Evolutionary conservation across 2,329 filamentous ascomycete species (phyloP).

Genomic region (Nigrospora oryzae): DNA sequence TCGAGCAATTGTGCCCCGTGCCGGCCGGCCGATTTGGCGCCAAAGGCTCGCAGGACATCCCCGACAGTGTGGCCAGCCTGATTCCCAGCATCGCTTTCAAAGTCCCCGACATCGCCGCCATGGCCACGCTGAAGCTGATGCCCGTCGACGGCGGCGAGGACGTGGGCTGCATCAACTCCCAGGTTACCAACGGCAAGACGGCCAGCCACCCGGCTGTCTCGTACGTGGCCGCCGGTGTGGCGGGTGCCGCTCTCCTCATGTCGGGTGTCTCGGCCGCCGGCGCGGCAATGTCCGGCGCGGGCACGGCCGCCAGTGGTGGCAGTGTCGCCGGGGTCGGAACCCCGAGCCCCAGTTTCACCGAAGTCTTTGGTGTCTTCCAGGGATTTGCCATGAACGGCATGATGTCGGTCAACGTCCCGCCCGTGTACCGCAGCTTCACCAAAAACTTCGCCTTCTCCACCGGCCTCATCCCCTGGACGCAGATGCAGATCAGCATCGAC

Average conservation of each 20-base stretch:
- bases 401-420: constrained; percentile 82
- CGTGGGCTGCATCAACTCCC: constrained; percentile 76
- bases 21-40: constrained; percentile 69
- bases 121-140: constrained; percentile 70
- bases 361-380: constrained; percentile 86
- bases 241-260: constrained; percentile 71
- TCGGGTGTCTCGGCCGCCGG: constrained; percentile 64
- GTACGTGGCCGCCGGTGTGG: constrained; percentile 76
- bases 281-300: constrained; percentile 46
- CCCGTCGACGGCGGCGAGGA: constrained; percentile 48
- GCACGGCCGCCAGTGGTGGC: constrained; percentile 37
- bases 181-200: constrained; percentile 82
- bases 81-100: constrained; percentile 87
- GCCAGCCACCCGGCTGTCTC: constrained; percentile 66
- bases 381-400: constrained; percentile 93
- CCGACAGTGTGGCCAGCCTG: constrained; percentile 58
- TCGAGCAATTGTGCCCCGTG: constrained; percentile 76
- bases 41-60: constrained; percentile 62
- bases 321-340: constrained; percentile 55
- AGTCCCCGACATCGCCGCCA: constrained; percentile 81
- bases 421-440: constrained; percentile 79
- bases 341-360: constrained; percentile 74
- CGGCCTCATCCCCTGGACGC: constrained; percentile 74
- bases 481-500: constrained; percentile 76
- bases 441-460: constrained; percentile 93